Conservation (phyloP, 2,329 filamentous ascomycete species). For the Pseudocercospora fuligena region DNA sequence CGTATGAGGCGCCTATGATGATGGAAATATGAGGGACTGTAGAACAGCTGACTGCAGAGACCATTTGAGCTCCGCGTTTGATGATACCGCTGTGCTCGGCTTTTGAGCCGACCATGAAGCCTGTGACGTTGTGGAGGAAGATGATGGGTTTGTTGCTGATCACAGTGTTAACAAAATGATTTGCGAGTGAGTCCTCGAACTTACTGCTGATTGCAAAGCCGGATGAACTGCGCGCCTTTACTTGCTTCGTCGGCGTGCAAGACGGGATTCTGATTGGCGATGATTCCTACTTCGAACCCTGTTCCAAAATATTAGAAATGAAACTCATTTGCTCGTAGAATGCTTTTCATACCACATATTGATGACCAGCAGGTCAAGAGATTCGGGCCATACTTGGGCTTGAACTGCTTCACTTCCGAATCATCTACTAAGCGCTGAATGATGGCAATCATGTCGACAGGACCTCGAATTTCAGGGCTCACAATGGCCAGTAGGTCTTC, state of each 20-base stretch:
- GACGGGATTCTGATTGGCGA: constrained; percentile 18
- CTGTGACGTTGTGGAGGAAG: constrained; percentile 55
- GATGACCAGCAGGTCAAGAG: background rate
- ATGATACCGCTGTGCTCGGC: constrained; percentile 53
- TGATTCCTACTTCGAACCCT: constrained; percentile 10
- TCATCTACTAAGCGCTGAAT: constrained; percentile 3
- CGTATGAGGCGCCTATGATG: constrained; percentile 52
- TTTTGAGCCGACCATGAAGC: constrained; percentile 55
- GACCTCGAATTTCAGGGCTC: constrained; percentile 8
- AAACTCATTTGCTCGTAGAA: background rate
- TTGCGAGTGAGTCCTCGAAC: constrained; percentile 8
- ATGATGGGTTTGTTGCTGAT: constrained; percentile 47
- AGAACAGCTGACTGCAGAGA: constrained; percentile 51
- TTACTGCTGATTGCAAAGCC: constrained; percentile 51
- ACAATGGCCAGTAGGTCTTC: constrained; percentile 8
- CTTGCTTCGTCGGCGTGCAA: constrained; percentile 41
- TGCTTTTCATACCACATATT: background rate
- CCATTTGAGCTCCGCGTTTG: constrained; percentile 52
- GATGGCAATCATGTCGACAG: constrained; percentile 8
- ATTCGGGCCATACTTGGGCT: background rate
- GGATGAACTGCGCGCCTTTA: constrained; percentile 52
- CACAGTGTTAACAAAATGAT: background rate
- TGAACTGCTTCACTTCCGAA: background rate
- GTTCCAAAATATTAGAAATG: background rate
- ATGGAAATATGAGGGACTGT: constrained; percentile 53